These are phyloP conservation scores for Corniculantispora saksenae DNA, from an alignment of 2,329 filamentous ascomycete species.

Conservation along the genomic window DNA sequence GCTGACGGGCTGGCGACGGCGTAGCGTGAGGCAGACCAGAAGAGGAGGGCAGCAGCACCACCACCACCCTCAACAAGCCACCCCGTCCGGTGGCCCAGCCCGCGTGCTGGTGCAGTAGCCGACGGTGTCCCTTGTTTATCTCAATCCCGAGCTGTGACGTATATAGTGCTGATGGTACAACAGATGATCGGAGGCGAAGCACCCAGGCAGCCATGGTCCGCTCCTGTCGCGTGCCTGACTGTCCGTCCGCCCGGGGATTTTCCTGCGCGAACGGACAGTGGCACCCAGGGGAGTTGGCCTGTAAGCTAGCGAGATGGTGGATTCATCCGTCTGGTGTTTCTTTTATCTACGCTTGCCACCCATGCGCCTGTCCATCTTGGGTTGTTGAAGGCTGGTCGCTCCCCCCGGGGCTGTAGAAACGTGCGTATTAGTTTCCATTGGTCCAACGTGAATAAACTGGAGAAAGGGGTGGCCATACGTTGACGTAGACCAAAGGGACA, in stretches of 20 bases:
- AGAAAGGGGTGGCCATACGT: neutral
- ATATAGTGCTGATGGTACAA: slow-evolving; percentile 1
- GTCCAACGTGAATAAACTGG: neutral
- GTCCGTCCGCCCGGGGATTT: neutral
- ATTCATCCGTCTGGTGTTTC: neutral
- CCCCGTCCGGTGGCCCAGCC: neutral
- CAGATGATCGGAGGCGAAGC: neutral
- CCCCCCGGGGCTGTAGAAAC: neutral
- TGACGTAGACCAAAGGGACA: neutral
- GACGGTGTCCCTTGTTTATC: neutral
- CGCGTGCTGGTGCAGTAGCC: neutral
- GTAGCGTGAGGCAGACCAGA: slow-evolving; percentile 8
- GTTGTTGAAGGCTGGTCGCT: neutral
- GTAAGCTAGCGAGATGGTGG: neutral
- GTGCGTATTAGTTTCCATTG: neutral
- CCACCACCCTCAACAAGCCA: neutral
- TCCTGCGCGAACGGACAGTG: slow-evolving; percentile 7
- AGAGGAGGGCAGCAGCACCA: neutral
- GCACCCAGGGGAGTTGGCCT: neutral
- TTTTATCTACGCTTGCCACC: neutral
- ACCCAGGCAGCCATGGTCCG: neutral
- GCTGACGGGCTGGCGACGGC: slow-evolving; percentile 11
- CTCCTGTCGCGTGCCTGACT: slow-evolving; percentile 9
- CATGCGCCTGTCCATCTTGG: neutral
- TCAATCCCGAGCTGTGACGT: neutral